These are phyloP conservation scores for Globisporangium spiculum DNA, from an alignment of 352 stramenopile species.

Conservation along the genomic window DNA sequence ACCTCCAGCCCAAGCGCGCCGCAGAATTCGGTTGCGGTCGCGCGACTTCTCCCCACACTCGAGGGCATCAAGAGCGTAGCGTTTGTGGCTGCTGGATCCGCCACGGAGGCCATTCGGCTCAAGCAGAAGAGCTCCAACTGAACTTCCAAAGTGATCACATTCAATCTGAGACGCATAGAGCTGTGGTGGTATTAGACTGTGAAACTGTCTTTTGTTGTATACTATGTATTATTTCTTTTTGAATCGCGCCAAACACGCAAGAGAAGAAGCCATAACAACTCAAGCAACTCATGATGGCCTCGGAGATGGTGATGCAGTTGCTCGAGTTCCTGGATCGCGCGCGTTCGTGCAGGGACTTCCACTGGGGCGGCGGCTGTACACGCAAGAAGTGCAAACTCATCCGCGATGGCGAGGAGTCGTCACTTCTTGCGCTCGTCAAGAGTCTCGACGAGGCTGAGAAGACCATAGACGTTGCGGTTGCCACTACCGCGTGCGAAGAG, in stretches of 20 bases:
- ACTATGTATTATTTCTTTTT: no score
- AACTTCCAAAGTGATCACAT: not conserved
- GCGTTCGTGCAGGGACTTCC: conserved; percentile 2
- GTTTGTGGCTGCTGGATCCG: conserved; percentile 26
- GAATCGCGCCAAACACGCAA: not conserved
- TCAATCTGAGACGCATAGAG: no score
- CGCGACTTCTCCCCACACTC: conserved; percentile 1
- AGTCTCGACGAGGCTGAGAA: conserved; percentile 35
- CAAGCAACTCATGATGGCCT: not conserved
- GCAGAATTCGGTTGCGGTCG: not conserved
- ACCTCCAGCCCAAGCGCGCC: not conserved
- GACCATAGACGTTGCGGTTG: conserved; percentile 60
- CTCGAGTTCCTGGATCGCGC: conserved; percentile 6
- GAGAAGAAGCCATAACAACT: not conserved
- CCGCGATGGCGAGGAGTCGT: conserved; percentile 13
- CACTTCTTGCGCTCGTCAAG: conserved; percentile 42
- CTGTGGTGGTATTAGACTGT: no score
- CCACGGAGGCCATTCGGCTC: conserved; percentile 28
- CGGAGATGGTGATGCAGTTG: not conserved
- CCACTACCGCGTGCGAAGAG: conserved; percentile 68
- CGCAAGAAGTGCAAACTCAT: not conserved
- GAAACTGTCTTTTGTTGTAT: no score
- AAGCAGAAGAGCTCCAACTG: conserved; percentile 10
- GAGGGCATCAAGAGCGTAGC: not conserved
- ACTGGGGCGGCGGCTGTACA: not conserved